These are phyloP conservation scores for Sarcocystis neurona DNA, from an alignment of 169 alveolate genomes.

Conservation along the genomic window DNA sequence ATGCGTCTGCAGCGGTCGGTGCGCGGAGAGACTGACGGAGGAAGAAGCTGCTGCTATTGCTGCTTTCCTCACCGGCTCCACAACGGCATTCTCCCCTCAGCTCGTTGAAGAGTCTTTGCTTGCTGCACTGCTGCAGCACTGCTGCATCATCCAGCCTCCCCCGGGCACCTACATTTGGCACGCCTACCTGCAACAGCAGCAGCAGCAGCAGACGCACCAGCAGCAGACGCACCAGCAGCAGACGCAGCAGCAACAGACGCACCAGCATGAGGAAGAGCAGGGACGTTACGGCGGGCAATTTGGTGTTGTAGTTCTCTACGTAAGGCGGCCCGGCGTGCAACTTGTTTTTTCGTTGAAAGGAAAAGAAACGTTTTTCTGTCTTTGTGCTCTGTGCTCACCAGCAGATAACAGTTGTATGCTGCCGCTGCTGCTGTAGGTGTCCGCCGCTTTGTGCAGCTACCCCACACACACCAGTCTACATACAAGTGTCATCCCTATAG, in stretches of 20 bases:
- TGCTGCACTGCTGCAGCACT: background rate
- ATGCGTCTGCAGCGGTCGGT: background rate
- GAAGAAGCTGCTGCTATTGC: constrained; percentile 22
- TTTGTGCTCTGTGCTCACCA: background rate
- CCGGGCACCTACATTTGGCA: constrained; percentile 6
- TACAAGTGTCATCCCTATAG: background rate
- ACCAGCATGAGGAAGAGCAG: background rate
- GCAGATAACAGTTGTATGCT: background rate
- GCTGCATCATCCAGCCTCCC: constrained; percentile 33
- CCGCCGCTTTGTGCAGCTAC: background rate
- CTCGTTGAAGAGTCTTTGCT: background rate
- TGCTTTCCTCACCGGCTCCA: constrained; percentile 14
- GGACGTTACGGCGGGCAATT: constrained; percentile 1
- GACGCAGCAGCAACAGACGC: background rate
- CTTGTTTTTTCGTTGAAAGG: too few species aligned
- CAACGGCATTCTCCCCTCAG: constrained; percentile 22
- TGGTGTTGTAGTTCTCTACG: constrained; percentile 10
- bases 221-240: background rate
- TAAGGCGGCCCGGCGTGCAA: too few species aligned
- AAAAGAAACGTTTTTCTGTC: background rate
- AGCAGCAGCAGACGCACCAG: background rate
- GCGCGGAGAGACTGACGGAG: constrained; percentile 21
- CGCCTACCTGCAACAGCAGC: background rate
- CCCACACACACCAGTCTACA: background rate
- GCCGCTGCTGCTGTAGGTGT: background rate